Conservation (phyloP, 2,329 filamentous ascomycete species). For the Phialophora chinensis region DNA sequence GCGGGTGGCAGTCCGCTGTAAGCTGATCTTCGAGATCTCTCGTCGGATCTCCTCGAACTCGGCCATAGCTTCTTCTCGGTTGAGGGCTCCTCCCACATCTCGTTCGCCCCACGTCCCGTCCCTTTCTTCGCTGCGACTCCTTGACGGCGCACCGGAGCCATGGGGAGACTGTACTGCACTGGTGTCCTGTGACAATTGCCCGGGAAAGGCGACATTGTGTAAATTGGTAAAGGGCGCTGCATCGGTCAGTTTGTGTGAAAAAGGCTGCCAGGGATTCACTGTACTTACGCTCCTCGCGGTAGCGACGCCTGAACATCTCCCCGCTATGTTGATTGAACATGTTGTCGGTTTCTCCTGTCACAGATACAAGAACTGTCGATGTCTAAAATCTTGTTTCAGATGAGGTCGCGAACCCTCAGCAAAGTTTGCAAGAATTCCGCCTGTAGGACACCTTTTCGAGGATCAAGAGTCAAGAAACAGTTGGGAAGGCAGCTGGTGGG, state of each 20-base stretch:
- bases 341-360: slow-evolving; percentile 10
- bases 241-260: slow-evolving; percentile 2
- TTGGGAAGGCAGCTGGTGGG: not conserved
- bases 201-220: slow-evolving; percentile 28
- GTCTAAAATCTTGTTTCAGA: not conserved
- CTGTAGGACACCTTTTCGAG: not conserved
- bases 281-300: slow-evolving; percentile 26
- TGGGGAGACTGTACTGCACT: slow-evolving; percentile 24
- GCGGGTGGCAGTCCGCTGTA: slow-evolving; percentile 45
- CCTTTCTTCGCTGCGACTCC: slow-evolving; percentile 13
- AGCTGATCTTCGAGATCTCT: slow-evolving; percentile 61
- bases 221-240: slow-evolving; percentile 20
- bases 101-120: slow-evolving; percentile 67
- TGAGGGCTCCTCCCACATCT: slow-evolving; percentile 61
- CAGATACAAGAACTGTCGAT: not conserved
- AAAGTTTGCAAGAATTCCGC: slow-evolving; percentile 6
- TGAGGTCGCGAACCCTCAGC: not conserved
- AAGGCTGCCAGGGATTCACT: not conserved
- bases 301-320: slow-evolving; percentile 31
- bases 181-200: slow-evolving; percentile 20
- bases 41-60: slow-evolving; percentile 64
- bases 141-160: slow-evolving; percentile 18
- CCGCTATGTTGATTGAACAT: slow-evolving; percentile 33
- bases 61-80: slow-evolving; percentile 61
- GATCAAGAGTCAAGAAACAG: not conserved